Conservation (phyloP, 2,329 filamentous ascomycete genomes). For the Sporothrix brunneoviolacea region DNA sequence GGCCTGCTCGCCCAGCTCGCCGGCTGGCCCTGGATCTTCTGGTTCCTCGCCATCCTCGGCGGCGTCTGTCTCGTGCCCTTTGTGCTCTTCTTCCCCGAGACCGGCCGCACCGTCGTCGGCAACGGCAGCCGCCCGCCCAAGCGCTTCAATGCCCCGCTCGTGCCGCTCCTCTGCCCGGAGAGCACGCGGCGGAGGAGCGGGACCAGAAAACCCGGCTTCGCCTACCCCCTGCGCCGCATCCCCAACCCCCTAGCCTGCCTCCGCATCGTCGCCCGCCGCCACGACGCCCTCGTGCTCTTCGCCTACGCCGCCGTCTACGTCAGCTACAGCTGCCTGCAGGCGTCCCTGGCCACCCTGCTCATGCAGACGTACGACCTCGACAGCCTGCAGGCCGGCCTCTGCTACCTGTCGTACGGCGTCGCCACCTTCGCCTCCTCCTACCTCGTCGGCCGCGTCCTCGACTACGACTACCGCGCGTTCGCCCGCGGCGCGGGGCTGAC, state of each 20-base stretch:
- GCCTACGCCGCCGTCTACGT: slow-evolving; percentile 50
- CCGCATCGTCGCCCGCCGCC: slow-evolving; percentile 48
- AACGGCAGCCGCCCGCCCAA: slow-evolving; percentile 55
- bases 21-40: slow-evolving; percentile 62
- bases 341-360: slow-evolving; percentile 47
- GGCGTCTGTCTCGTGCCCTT: slow-evolving; percentile 47
- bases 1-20: slow-evolving; percentile 58
- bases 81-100: slow-evolving; percentile 52
- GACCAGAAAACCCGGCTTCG: slow-evolving; percentile 24
- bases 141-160: slow-evolving; percentile 53
- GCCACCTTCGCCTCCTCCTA: slow-evolving; percentile 44
- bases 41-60: slow-evolving; percentile 56
- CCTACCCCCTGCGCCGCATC: too few relatives aligned
- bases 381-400: slow-evolving; percentile 46
- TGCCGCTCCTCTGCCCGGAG: slow-evolving; percentile 45
- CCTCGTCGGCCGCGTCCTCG: slow-evolving; percentile 50
- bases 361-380: slow-evolving; percentile 44
- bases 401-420: slow-evolving; percentile 48
- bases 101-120: slow-evolving; percentile 52
- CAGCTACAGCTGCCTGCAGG: slow-evolving; percentile 47
- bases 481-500: slow-evolving; percentile 55
- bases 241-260: slow-evolving; percentile 54
- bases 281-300: slow-evolving; percentile 46
- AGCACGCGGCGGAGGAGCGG: slow-evolving; percentile 17
- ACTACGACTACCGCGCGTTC: slow-evolving; percentile 65